These are phyloP conservation scores for Globisporangium solare DNA, from an alignment of 352 stramenopile genomes.

Conservation along the genomic window DNA sequence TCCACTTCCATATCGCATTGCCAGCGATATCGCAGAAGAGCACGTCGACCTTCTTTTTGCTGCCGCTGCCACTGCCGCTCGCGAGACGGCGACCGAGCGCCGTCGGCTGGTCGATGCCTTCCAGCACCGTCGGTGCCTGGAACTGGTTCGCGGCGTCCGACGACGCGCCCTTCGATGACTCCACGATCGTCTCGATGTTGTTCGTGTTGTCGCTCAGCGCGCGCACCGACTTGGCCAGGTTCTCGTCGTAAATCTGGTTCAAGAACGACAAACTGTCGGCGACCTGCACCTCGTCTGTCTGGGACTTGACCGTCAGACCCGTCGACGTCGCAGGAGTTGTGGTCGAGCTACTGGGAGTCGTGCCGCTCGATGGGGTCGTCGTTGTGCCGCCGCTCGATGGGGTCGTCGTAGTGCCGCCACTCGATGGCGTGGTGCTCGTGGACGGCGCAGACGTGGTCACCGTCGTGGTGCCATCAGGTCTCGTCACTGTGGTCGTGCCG, in stretches of 20 bases:
- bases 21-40: conserved; percentile 70
- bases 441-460: conserved; percentile 6
- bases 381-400: not conserved
- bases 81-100: conserved; percentile 32
- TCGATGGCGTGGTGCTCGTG: conserved; percentile 2
- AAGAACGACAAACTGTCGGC: conserved; percentile 36
- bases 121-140: conserved; percentile 46
- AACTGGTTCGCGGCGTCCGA: conserved; percentile 25
- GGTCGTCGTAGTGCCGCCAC: conserved; percentile 1
- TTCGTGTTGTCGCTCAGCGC: conserved; percentile 45
- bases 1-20: conserved; percentile 78
- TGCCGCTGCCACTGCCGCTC: conserved; percentile 1
- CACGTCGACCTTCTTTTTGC: conserved; percentile 34
- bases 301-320: conserved; percentile 11
- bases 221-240: conserved; percentile 38
- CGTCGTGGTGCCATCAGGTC: not conserved
- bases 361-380: conserved; percentile 11
- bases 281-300: conserved; percentile 19
- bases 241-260: conserved; percentile 45
- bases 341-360: conserved; percentile 10
- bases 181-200: conserved; percentile 51
- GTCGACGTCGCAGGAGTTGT: conserved; percentile 5
- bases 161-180: conserved; percentile 37
- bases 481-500: conserved; percentile 3
- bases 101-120: conserved; percentile 22